Evolutionary conservation across 1,284 basidiomycete genomes (phyloP).

Genomic region (Marasmius oreades): DNA sequence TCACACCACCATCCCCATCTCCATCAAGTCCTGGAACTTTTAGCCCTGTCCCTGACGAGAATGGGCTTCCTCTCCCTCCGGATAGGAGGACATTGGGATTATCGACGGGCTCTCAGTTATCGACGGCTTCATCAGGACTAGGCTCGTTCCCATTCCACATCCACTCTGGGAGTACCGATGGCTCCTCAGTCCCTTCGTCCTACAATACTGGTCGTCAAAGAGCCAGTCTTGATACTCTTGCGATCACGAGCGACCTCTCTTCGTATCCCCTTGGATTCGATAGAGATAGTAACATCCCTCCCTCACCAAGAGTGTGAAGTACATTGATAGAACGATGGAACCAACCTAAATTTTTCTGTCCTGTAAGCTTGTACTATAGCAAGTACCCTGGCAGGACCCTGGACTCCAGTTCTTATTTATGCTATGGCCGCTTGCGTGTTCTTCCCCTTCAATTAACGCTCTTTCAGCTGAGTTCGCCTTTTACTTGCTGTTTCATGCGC

Average conservation of each 20-base stretch:
- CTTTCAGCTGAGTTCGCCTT: not conserved
- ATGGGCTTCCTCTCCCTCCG: conserved; percentile 43
- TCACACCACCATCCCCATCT: conserved; percentile 32
- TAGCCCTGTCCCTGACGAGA: conserved; percentile 4
- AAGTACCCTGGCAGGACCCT: conserved; percentile 4
- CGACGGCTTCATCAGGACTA: conserved; percentile 69
- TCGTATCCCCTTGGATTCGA: conserved; percentile 77
- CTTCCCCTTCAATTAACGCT: not conserved
- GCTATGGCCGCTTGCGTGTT: not conserved
- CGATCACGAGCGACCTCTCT: conserved; percentile 73
- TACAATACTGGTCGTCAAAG: conserved; percentile 46
- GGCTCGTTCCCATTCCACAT: conserved; percentile 83
- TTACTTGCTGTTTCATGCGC: not conserved
- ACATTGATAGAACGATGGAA: not conserved
- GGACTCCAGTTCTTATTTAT: not conserved
- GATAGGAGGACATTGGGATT: conserved; percentile 56
- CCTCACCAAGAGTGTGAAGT: conserved; percentile 23
- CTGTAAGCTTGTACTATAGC: conserved; percentile 3
- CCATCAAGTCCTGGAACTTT: conserved; percentile 19
- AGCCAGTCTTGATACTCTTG: conserved; percentile 78
- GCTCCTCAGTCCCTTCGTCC: conserved; percentile 29
- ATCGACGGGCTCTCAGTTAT: conserved; percentile 69
- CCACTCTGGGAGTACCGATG: conserved; percentile 44
- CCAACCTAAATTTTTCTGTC: not conserved
- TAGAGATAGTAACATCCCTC: conserved; percentile 39